phyloP scores from a whole-genome alignment of 1,284 basidiomycete genomes.

The Cryptococcus amylolentus region DNA sequence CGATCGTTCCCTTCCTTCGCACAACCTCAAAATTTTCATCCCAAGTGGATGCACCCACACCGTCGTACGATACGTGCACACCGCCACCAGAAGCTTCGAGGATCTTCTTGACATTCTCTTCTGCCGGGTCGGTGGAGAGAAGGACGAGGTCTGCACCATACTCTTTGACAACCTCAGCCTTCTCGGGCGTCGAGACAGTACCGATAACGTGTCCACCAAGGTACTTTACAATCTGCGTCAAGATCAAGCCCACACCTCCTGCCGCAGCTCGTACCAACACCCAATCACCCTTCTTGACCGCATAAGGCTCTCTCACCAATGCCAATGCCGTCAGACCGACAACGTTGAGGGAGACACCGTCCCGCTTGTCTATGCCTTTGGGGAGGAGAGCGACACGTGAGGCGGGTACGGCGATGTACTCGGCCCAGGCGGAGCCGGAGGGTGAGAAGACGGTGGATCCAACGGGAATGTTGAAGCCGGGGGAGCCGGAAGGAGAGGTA shows the following conservation, averaged over 20 bases:
- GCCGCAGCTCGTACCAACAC: slow-evolving; percentile 76
- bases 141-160: slow-evolving; percentile 86
- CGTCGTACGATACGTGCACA: slow-evolving; percentile 81
- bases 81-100: slow-evolving; percentile 77
- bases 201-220: slow-evolving; percentile 85
- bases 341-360: slow-evolving; percentile 65
- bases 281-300: slow-evolving; percentile 62
- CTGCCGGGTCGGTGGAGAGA: slow-evolving; percentile 59
- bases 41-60: slow-evolving; percentile 91
- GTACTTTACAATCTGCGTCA: slow-evolving; percentile 54
- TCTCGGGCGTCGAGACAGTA: slow-evolving; percentile 81
- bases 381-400: slow-evolving; percentile 57
- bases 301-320: slow-evolving; percentile 68
- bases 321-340: slow-evolving; percentile 79
- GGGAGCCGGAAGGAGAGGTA: slow-evolving; percentile 55
- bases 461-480: slow-evolving; percentile 49
- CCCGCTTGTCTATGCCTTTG: slow-evolving; percentile 57
- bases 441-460: slow-evolving; percentile 54
- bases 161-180: slow-evolving; percentile 74
- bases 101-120: slow-evolving; percentile 60
- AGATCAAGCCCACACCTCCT: slow-evolving; percentile 61
- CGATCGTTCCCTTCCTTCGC: slow-evolving; percentile 67
- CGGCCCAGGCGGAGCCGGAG: slow-evolving; percentile 62
- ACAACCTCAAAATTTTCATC: slow-evolving; percentile 77
- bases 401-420: slow-evolving; percentile 70